Evolutionary conservation across 345 rosid genomes (phyloP), one percentile per base, ranked within the genome.

Genomic region (Lepidium africanum): DNA sequence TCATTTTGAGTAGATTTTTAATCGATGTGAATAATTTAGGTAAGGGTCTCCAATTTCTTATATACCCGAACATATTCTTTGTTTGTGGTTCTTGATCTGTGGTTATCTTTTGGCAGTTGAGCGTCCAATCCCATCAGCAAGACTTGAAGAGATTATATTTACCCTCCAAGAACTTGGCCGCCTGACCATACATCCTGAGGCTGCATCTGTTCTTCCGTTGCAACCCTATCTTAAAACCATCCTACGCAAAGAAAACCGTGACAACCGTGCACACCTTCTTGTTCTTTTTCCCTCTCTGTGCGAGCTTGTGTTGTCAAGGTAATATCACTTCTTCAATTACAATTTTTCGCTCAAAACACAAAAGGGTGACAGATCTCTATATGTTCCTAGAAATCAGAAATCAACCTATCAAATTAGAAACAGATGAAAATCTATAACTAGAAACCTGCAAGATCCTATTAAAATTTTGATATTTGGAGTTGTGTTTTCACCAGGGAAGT

Each of bases 281-380:
- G 90, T 87, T 62, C 84, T 94, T 50, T 94, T 91, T 50, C 91
- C 95, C 10, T 76, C 96, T 15, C 77, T 94, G n/a, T 94, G 90
- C 17, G 99, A 94, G 78, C 89, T 94, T 14, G 81, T 94, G n/a
- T 69, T 77, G 68, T 83, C 97, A 49, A 86, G 97, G 98, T 93
- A 72, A 81, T 53, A 52, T 47, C 5, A 8, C 47, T 19, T 61
- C 39, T 47, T 59, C 43, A 35, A 10, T 5, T 42, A 30, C 25
- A 23, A n/a, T 33, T 16, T 37, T 0, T 23, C 27, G 14, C 42
- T 30, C 1, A n/a, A 38, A 62, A 46, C 35, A 41, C 50, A 19
- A 40, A 19, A n/a, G 65, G 38, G 68, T 68, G 37, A 27, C 33
- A 51, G 35, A 41, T 16, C 25, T 49, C 48, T 47, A 3, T 51